phyloP scores from a whole-genome alignment of 306 rosid species.

The Trifolium dubium region DNA sequence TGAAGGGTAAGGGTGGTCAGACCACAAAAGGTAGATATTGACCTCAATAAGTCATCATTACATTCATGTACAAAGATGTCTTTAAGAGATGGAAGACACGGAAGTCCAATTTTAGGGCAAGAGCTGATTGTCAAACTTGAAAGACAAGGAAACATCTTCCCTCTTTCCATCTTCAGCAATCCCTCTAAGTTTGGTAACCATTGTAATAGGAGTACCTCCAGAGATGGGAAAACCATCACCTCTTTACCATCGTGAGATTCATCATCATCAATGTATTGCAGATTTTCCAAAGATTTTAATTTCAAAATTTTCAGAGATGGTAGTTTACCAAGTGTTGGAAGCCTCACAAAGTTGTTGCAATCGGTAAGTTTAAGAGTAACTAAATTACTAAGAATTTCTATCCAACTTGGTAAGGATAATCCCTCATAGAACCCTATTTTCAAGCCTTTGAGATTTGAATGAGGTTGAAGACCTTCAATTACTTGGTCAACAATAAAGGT shows the following conservation, averaged over 20 bases:
- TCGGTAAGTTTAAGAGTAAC: neutral
- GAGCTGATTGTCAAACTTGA: accelerated
- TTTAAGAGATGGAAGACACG: constrained; percentile 7
- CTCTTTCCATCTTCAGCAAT: neutral
- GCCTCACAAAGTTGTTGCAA: neutral
- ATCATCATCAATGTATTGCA: neutral
- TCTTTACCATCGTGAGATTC: neutral
- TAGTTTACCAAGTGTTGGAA: neutral
- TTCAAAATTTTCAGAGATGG: too few relatives aligned
- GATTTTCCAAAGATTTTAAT: neutral
- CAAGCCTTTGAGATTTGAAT: neutral
- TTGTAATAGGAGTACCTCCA: neutral
- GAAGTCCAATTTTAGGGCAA: neutral
- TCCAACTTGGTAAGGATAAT: neutral
- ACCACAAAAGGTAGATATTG: neutral
- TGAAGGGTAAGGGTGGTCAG: neutral
- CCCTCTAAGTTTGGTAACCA: neutral
- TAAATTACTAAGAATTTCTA: neutral
- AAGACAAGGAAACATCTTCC: constrained; percentile 5
- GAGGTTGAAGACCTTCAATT: neutral
- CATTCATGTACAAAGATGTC: accelerated
- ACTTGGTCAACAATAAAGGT: too few relatives aligned
- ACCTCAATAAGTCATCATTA: neutral
- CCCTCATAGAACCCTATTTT: too few relatives aligned
- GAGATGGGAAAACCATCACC: neutral